phyloP scores from a whole-genome alignment of 2,329 filamentous ascomycete species.

The Fusarium incarnatum region DNA sequence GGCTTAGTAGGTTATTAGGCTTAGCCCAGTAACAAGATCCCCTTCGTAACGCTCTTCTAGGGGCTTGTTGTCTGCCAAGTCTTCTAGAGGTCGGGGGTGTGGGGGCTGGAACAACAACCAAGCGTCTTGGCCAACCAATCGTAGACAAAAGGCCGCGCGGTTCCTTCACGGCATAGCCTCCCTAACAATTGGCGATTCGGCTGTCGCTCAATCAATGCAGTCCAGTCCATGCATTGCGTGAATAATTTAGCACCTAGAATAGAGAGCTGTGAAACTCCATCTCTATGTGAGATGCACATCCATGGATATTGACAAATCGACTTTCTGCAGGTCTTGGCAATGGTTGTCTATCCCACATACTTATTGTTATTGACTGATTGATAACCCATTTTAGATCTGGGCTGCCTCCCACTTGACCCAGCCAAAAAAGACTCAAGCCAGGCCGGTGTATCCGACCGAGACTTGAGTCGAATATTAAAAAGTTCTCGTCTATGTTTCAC shows the following conservation, averaged over 20 bases:
- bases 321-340: neutral
- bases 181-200: conserved; percentile 8
- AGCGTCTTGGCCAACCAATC: conserved; percentile 31
- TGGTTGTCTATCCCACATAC: neutral
- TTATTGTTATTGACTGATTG: neutral
- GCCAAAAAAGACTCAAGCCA: conserved; percentile 14
- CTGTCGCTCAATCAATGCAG: neutral
- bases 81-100: conserved; percentile 27
- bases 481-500: conserved; percentile 13
- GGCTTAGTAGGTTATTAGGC: conserved; percentile 9
- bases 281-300: neutral
- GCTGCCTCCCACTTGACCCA: neutral
- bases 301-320: conserved; percentile 10
- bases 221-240: neutral
- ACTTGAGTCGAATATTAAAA: conserved; percentile 5
- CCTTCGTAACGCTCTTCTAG: conserved; percentile 8
- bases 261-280: conserved; percentile 11
- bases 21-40: neutral
- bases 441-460: conserved; percentile 17
- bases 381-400: neutral
- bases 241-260: neutral
- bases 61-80: conserved; percentile 21
- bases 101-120: conserved; percentile 37
- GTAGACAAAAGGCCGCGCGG: conserved; percentile 31
- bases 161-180: conserved; percentile 34